Base-by-base conservation (phyloP, 768 basidiomycete species). In the Lyophyllum atratum region DNA sequence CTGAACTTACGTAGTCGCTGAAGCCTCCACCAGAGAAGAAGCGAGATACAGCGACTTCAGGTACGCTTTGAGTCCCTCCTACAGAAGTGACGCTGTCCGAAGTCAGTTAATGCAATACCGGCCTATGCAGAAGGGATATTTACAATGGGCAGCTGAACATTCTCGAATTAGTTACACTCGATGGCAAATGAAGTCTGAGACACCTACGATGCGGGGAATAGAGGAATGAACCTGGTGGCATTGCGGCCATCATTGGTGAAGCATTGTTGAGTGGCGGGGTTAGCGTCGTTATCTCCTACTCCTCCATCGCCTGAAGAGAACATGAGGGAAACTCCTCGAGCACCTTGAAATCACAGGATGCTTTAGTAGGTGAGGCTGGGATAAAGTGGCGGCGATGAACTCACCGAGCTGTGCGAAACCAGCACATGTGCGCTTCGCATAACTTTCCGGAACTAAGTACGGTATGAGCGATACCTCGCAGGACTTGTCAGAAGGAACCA, bases 11-110 rank as follows among this genome's bases (percentile, higher is more conserved):
- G 52, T 82, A 82, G 59, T 86, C 76, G 67, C 86, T 88, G 74
- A 90, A 92, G 17, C 89, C 88, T 17, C 89, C 88, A 7, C 87
- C 86, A 29, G 87, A 89, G 72, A 86, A 86, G 61, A 73, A 75
- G 22, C 70, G 60, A n/a, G 51, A 67, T 0, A 77, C 80, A 0
- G 82, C 84, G 3, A 74, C 74, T 68, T 90, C 88, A 0, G 86
- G 87, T 40, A 80, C 68, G 34, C 64, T 64, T 0, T 63, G 56
- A 11, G 88, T 89, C 7, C 80, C 88, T 9, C 89, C 89, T 3
- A 91, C 88, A 1, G 86, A 62, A 3, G 89, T 91, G 10, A 90
- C 84, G 58, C 88, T 89, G 55, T 19, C 19, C 19, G 21, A 5
- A 21, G 22, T 40, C 46, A 17, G 29, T 34, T 26, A 42, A 39